Evolutionary conservation across 495 filamentous ascomycete genomes (phyloP).

Genomic region (Neurospora sublineolata): DNA sequence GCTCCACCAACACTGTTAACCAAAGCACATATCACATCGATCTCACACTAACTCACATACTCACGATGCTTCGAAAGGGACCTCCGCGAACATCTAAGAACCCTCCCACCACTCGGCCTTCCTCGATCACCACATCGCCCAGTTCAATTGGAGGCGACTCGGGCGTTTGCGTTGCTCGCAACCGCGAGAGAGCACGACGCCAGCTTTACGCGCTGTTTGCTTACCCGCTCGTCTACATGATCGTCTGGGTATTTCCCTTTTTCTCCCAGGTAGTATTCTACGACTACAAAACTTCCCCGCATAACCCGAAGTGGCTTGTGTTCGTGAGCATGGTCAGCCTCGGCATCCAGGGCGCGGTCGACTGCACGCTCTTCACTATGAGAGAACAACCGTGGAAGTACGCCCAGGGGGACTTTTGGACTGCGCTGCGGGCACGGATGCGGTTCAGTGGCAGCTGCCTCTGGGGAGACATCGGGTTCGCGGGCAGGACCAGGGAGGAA

Average conservation of each 20-base stretch:
- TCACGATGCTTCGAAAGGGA: slow-evolving; percentile 12
- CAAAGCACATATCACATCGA: not conserved
- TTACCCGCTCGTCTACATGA: slow-evolving; percentile 59
- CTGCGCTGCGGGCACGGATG: slow-evolving; percentile 12
- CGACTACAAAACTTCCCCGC: slow-evolving; percentile 29
- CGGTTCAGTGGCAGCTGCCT: slow-evolving; percentile 1
- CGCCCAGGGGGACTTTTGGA: slow-evolving; percentile 33
- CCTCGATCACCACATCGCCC: slow-evolving; percentile 4
- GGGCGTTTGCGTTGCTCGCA: slow-evolving; percentile 23
- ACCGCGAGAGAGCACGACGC: slow-evolving; percentile 45
- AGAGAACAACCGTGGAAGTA: slow-evolving; percentile 61
- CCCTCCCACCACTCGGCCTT: not conserved
- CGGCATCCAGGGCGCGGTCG: slow-evolving; percentile 50
- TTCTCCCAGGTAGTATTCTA: slow-evolving; percentile 46
- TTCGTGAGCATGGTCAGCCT: slow-evolving; percentile 45
- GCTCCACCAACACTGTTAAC: not conserved
- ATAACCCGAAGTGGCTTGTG: slow-evolving; percentile 43
- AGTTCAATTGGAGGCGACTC: slow-evolving; percentile 5
- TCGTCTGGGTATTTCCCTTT: slow-evolving; percentile 65
- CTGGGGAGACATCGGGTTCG: slow-evolving; percentile 6
- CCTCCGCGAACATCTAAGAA: slow-evolving; percentile 1
- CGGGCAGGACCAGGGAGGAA: slow-evolving; percentile 34
- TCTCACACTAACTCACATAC: slow-evolving; percentile 13
- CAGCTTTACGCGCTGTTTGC: slow-evolving; percentile 60
- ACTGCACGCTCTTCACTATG: slow-evolving; percentile 52